phyloP scores from a whole-genome alignment of 2,329 filamentous ascomycete species.

The Trichophyton benhamiae region DNA sequence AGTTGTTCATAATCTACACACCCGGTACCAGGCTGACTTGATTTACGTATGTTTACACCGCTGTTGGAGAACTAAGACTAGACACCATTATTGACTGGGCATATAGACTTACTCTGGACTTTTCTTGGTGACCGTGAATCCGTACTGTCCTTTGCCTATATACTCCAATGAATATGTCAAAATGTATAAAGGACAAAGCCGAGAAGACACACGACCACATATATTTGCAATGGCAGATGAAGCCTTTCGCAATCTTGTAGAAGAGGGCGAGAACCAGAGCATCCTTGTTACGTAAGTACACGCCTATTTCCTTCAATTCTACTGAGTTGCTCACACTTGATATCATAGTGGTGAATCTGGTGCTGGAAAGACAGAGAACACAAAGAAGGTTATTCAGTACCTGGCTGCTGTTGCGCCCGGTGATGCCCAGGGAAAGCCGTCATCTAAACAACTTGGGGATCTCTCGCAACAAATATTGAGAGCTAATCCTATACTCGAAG shows the following conservation, averaged over 20 bases:
- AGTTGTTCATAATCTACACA: constrained; percentile 91
- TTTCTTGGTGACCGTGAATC: constrained; percentile 93
- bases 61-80: not conserved
- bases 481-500: constrained; percentile 93
- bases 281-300: constrained; percentile 69
- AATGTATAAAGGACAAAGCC: constrained; percentile 84
- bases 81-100: not conserved
- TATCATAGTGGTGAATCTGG: constrained; percentile 67
- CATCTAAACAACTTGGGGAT: constrained; percentile 59
- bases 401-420: constrained; percentile 84
- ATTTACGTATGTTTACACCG: constrained; percentile 54
- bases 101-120: constrained; percentile 81
- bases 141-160: constrained; percentile 87
- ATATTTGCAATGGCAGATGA: constrained; percentile 97
- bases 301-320: not conserved
- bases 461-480: constrained; percentile 92
- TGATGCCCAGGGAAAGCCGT: constrained; percentile 53
- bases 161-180: constrained; percentile 96
- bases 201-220: constrained; percentile 92
- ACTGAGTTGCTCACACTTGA: constrained; percentile 8
- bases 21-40: constrained; percentile 86
- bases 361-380: constrained; percentile 97
- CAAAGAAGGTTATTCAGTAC: constrained; percentile 98
- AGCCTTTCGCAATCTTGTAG: constrained; percentile 87
- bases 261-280: constrained; percentile 91